Evolutionary conservation across 371 early-diverging fungal genomes (phyloP).

Genomic region (Apophysomyces trapeziformis): DNA sequence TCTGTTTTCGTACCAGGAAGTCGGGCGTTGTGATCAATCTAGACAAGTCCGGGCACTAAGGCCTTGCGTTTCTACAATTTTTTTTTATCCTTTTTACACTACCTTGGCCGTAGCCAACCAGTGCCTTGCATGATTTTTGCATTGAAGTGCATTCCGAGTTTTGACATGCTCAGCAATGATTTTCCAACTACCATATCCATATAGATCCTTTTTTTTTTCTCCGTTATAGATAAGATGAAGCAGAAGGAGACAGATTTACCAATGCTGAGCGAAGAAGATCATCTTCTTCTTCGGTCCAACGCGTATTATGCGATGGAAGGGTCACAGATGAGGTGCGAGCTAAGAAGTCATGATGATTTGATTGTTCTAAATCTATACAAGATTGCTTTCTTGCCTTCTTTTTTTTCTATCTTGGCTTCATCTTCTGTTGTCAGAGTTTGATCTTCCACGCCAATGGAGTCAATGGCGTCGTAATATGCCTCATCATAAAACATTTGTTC

Average conservation of each 20-base stretch:
- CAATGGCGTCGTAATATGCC: constrained; percentile 51
- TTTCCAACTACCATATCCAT: constrained; percentile 76
- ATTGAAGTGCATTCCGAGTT: constrained; percentile 67
- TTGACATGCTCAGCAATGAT: constrained; percentile 55
- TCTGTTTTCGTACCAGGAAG: background rate
- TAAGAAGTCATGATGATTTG: constrained; percentile 12
- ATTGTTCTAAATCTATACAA: background rate
- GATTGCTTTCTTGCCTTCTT: constrained; percentile 20
- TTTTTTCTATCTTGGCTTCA: constrained; percentile 17
- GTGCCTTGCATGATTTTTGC: constrained; percentile 74
- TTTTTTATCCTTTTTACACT: background rate
- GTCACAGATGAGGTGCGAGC: constrained; percentile 50
- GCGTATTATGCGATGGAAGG: constrained; percentile 67
- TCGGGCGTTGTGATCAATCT: background rate
- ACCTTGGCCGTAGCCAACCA: constrained; percentile 25
- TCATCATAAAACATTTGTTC: constrained; percentile 77
- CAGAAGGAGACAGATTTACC: constrained; percentile 34
- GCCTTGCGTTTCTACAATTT: background rate
- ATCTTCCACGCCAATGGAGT: constrained; percentile 31
- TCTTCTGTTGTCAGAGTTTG: constrained; percentile 15
- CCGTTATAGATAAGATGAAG: background rate
- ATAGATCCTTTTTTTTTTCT: constrained; percentile 35
- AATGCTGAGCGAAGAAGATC: constrained; percentile 43
- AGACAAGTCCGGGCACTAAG: background rate
- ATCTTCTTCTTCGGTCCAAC: constrained; percentile 58